These are phyloP conservation scores for Veloporphyrellus conicus DNA, from an alignment of 1,284 basidiomycete species.

Conservation along the genomic window DNA sequence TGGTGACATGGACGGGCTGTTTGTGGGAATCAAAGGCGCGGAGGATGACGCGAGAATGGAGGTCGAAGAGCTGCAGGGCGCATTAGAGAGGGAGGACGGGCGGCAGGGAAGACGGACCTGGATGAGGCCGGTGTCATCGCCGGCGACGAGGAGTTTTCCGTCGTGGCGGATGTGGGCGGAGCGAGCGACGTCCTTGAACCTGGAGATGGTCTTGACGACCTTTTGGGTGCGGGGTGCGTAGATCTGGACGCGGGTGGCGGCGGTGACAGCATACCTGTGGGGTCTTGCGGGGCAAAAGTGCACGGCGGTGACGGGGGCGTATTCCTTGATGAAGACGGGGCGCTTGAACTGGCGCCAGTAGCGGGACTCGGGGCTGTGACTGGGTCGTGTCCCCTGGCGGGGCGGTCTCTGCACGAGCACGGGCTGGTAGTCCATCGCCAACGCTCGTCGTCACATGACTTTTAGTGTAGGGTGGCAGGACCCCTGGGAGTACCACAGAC, in stretches of 20 bases:
- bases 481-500: conserved; percentile 8
- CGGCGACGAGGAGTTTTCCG: conserved; percentile 92
- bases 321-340: conserved; percentile 90
- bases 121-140: conserved; percentile 89
- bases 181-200: conserved; percentile 95
- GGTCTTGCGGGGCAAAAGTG: conserved; percentile 85
- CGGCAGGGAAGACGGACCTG: conserved; percentile 52
- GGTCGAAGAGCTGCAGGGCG: conserved; percentile 77
- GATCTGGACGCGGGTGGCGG: conserved; percentile 91
- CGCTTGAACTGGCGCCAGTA: conserved; percentile 81
- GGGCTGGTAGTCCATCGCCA: conserved; percentile 75
- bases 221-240: conserved; percentile 95
- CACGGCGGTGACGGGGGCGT: conserved; percentile 87
- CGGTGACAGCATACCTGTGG: conserved; percentile 92
- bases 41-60: conserved; percentile 90
- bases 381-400: conserved; percentile 55
- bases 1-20: conserved; percentile 91
- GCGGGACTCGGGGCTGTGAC: conserved; percentile 56
- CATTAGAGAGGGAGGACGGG: conserved; percentile 11
- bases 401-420: conserved; percentile 60
- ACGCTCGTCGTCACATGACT: neutral
- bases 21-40: conserved; percentile 90
- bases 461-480: too few species aligned
- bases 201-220: conserved; percentile 90
- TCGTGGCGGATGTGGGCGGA: conserved; percentile 85